Percentiles rank a stretch among this genome's conserved stretches.
Conservation (phyloP, 257 asterid genomes). For the Petrea volubilis region DNA sequence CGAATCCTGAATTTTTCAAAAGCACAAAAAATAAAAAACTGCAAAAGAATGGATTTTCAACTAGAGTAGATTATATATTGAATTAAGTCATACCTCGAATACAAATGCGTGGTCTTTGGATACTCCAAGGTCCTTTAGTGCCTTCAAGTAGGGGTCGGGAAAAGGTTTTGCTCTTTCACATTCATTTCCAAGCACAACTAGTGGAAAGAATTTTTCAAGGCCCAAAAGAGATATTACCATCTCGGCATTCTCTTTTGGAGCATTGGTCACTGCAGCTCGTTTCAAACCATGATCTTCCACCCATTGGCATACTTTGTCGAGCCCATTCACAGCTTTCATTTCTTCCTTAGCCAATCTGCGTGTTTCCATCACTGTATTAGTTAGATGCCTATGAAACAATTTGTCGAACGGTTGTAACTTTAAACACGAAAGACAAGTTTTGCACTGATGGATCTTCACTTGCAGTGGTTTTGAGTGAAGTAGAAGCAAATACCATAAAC, state of each 20-base stretch:
- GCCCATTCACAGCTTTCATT: slow-evolving; percentile 56
- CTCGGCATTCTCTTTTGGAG: slow-evolving; percentile 79
- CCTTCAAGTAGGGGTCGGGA: slow-evolving; percentile 85
- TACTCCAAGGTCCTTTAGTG: slow-evolving; percentile 54
- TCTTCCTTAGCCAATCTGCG: slow-evolving; percentile 65
- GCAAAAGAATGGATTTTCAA: background rate
- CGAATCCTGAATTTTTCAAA: slow-evolving; percentile 54
- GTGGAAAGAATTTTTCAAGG: slow-evolving; percentile 59
- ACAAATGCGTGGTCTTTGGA: slow-evolving; percentile 59
- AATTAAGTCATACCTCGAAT: slow-evolving; percentile 61
- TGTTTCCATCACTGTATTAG: slow-evolving; percentile 15
- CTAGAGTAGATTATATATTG: background rate
- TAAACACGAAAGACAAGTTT: too few relatives aligned
- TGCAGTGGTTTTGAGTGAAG: too few relatives aligned
- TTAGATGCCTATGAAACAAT: background rate
- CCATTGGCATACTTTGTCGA: slow-evolving; percentile 67
- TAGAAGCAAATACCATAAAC: background rate
- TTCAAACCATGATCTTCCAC: slow-evolving; percentile 58
- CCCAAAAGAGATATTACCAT: slow-evolving; percentile 52
- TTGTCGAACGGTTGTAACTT: too few relatives aligned
- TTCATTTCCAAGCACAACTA: slow-evolving; percentile 62
- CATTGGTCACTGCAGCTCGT: slow-evolving; percentile 93
- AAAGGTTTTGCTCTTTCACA: slow-evolving; percentile 79
- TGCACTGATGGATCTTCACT: too few relatives aligned
- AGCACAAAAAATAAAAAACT: background rate